These are phyloP conservation scores for Colletotrichum filicis DNA, from an alignment of 2,329 filamentous ascomycete genomes.

Conservation along the genomic window DNA sequence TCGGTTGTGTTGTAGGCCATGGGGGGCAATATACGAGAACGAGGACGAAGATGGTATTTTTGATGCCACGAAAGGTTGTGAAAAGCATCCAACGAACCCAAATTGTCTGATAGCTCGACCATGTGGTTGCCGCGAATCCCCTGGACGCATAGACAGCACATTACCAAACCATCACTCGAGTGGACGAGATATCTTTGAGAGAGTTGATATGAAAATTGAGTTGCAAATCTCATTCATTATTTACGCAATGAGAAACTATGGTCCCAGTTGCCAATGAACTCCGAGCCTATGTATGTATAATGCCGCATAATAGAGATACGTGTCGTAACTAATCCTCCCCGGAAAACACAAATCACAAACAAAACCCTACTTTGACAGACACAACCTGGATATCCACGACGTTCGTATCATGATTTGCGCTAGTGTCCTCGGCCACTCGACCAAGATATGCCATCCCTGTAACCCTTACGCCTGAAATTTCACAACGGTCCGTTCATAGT, in stretches of 20 bases:
- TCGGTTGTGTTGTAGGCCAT: too few relatives aligned
- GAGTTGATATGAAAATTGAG: background rate
- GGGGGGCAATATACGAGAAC: too few relatives aligned
- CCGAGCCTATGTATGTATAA: slow-evolving; percentile 28
- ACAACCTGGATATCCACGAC: slow-evolving; percentile 33
- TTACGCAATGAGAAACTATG: slow-evolving; percentile 4
- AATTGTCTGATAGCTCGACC: too few relatives aligned
- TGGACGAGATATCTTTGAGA: background rate
- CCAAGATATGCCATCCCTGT: slow-evolving; percentile 32
- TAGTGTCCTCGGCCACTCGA: slow-evolving; percentile 26
- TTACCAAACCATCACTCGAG: too few relatives aligned
- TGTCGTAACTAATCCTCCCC: slow-evolving; percentile 21
- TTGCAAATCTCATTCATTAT: slow-evolving; percentile 22
- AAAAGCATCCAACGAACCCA: too few relatives aligned
- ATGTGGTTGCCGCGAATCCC: too few relatives aligned
- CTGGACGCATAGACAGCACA: too few relatives aligned
- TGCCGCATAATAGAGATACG: slow-evolving; percentile 26
- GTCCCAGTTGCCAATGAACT: slow-evolving; percentile 31
- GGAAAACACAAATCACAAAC: slow-evolving; percentile 20
- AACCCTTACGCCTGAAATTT: slow-evolving; percentile 22
- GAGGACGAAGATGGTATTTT: too few relatives aligned
- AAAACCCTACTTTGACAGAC: slow-evolving; percentile 19
- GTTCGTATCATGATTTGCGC: slow-evolving; percentile 30
- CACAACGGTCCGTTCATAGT: slow-evolving; percentile 19
- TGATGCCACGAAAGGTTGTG: too few relatives aligned